Conservation (phyloP, 306 rosid genomes). For the Gillenia trifoliata region DNA sequence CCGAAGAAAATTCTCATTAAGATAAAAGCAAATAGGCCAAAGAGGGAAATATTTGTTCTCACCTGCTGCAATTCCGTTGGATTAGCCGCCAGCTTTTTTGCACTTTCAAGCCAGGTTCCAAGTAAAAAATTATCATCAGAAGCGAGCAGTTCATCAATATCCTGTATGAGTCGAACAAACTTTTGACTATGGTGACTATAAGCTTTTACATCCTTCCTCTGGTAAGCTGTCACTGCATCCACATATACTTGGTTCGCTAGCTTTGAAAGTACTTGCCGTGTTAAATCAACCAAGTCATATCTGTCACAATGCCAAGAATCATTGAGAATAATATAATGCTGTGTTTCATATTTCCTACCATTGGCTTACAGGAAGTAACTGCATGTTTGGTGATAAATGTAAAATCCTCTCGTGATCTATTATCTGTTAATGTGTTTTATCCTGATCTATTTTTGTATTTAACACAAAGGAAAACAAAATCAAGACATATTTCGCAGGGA, state of each 20-base stretch:
- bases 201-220: slow-evolving; percentile 44
- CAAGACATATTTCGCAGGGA: neutral
- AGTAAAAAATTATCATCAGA: slow-evolving; percentile 78
- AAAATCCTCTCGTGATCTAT: neutral
- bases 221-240: slow-evolving; percentile 56
- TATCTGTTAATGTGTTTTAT: neutral
- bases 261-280: slow-evolving; percentile 86
- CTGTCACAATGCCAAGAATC: slow-evolving; percentile 38
- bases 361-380: too few relatives aligned
- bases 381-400: too few relatives aligned
- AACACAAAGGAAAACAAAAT: too few relatives aligned
- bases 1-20: neutral
- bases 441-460: too few relatives aligned
- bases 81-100: slow-evolving; percentile 61
- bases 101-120: slow-evolving; percentile 93
- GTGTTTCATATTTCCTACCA: neutral
- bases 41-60: slow-evolving; percentile 8
- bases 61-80: slow-evolving; percentile 69
- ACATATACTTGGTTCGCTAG: slow-evolving; percentile 70
- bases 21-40: slow-evolving; percentile 5
- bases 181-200: slow-evolving; percentile 46
- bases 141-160: slow-evolving; percentile 73
- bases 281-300: slow-evolving; percentile 90
- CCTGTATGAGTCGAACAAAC: slow-evolving; percentile 70
- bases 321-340: neutral